Percentiles rank a stretch among this genome's conserved stretches.
phyloP scores from a whole-genome alignment of 257 asterid species.

The Salvia miltiorrhiza region DNA sequence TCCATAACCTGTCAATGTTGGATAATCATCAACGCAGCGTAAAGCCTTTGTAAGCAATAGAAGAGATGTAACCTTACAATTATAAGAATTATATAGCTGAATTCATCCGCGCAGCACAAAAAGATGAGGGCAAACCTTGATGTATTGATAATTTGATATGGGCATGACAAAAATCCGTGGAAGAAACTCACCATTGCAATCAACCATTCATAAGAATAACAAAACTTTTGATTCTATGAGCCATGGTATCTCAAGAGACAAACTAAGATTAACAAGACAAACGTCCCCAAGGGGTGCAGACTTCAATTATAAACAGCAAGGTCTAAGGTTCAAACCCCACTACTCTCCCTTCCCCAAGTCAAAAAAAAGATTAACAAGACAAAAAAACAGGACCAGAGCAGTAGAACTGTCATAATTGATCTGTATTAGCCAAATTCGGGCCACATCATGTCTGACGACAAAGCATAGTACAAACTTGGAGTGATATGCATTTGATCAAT shows the following conservation, averaged over 20 bases:
- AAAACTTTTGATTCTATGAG: neutral
- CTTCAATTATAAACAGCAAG: too few species aligned
- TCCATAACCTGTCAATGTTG: slow-evolving; percentile 58
- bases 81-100: neutral
- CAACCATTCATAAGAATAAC: neutral
- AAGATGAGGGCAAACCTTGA: neutral
- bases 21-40: neutral
- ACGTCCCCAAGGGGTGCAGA: too few species aligned
- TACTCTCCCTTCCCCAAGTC: too few species aligned
- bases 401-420: neutral
- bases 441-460: neutral
- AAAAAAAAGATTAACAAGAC: neutral
- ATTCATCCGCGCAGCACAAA: neutral
- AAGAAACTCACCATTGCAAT: neutral
- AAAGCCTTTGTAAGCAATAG: neutral
- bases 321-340: too few species aligned
- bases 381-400: neutral
- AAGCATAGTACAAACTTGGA: neutral
- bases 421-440: neutral
- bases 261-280: slow-evolving; percentile 4
- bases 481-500: neutral
- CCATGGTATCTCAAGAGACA: neutral
- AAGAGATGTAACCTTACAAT: neutral
- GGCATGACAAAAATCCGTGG: slow-evolving; percentile 5
- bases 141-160: neutral